A percentile compares a stretch with the other conserved stretches of the same genome.
These are phyloP conservation scores for Diplodia scrobiculata DNA, from an alignment of 2,329 filamentous ascomycete species.

Conservation along the genomic window DNA sequence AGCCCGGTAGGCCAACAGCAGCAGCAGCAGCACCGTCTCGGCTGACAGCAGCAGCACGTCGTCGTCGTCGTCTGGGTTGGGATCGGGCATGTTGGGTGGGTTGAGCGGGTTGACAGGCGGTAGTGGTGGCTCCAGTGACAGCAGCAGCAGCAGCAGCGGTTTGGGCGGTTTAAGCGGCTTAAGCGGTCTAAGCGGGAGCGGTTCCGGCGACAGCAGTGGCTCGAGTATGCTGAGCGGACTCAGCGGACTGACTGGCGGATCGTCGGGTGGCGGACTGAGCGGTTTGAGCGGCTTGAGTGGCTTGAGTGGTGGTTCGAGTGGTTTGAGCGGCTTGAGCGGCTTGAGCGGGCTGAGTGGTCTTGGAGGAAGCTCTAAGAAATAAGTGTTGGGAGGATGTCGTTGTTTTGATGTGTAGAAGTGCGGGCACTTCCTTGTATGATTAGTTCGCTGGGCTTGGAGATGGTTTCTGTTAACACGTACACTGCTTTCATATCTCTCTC, in stretches of 20 bases:
- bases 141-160: slow-evolving; percentile 34
- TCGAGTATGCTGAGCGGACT: not conserved
- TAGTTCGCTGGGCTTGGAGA: too few relatives aligned
- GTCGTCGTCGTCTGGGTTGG: slow-evolving; percentile 73
- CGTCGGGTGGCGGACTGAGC: not conserved
- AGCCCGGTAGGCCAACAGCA: not conserved
- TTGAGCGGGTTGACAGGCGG: not conserved
- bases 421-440: too few relatives aligned
- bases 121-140: slow-evolving; percentile 1
- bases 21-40: slow-evolving; percentile 68
- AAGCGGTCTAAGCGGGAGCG: slow-evolving; percentile 34
- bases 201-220: not conserved
- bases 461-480: too few relatives aligned
- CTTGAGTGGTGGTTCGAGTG: slow-evolving; percentile 64
- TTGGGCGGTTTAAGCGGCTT: slow-evolving; percentile 33
- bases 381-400: not conserved
- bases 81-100: slow-evolving; percentile 33
- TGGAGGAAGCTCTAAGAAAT: slow-evolving; percentile 24
- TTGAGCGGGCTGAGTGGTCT: slow-evolving; percentile 27
- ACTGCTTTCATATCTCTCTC: too few relatives aligned
- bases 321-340: not conserved
- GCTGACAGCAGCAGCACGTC: slow-evolving; percentile 71
- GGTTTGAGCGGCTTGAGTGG: not conserved
- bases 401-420: too few relatives aligned
- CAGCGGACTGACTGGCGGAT: not conserved